Evolutionary conservation across 176 grass and related monocot species (phyloP).

Genomic region (Oryza brachyantha): DNA sequence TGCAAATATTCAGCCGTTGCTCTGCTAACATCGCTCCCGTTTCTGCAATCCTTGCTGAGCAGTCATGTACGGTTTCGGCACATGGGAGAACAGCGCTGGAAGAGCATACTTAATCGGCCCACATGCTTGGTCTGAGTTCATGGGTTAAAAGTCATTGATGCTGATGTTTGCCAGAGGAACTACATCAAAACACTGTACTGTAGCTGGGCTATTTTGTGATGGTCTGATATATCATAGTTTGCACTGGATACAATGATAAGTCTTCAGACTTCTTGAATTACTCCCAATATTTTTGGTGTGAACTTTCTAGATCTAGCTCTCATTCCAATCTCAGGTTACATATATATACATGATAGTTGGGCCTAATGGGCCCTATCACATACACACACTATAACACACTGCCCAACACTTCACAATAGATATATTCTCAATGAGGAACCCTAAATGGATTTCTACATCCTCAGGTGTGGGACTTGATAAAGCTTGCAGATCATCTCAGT

Average conservation of each 20-base stretch:
- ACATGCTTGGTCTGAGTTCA: neutral
- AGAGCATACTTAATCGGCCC: too few relatives aligned
- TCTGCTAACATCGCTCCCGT: too few relatives aligned
- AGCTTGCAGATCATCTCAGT: conserved; percentile 77
- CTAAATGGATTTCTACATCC: neutral
- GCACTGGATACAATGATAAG: neutral
- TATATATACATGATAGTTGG: too few relatives aligned
- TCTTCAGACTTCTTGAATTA: neutral
- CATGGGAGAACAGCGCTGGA: too few relatives aligned
- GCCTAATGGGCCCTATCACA: too few relatives aligned
- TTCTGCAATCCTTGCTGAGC: too few relatives aligned
- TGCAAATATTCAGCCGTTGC: too few relatives aligned
- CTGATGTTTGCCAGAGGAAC: neutral
- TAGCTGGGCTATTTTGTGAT: neutral
- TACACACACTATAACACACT: too few relatives aligned
- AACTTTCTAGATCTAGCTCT: too few relatives aligned
- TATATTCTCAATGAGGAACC: neutral
- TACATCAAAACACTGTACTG: neutral
- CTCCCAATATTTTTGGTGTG: too few relatives aligned
- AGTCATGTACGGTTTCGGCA: too few relatives aligned
- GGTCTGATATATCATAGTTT: neutral
- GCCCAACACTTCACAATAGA: neutral
- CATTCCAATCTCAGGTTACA: too few relatives aligned
- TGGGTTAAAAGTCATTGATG: neutral
- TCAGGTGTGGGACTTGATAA: conserved; percentile 96